Percentiles rank a stretch among this genome's conserved stretches.
Conservation (phyloP, 164 flowering plant species). For the Aristolochia fimbriata region DNA sequence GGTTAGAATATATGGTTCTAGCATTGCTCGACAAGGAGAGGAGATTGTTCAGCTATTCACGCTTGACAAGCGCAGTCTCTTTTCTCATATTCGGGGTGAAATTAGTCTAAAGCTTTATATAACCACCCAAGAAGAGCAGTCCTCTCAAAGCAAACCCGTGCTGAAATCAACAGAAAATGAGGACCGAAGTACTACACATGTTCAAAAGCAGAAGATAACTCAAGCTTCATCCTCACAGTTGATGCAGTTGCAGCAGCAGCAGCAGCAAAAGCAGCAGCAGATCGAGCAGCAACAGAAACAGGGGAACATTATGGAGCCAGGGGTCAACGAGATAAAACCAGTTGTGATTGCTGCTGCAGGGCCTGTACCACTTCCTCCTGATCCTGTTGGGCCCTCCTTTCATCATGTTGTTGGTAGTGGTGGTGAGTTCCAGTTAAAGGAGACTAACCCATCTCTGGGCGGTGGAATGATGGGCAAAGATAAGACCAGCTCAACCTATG, state of each 20-base stretch:
- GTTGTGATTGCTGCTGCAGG: slow-evolving; percentile 7
- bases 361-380: not conserved
- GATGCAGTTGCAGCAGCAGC: slow-evolving; percentile 5
- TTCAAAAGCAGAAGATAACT: slow-evolving; percentile 11
- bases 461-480: slow-evolving; percentile 34
- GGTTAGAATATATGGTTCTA: slow-evolving; percentile 52
- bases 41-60: slow-evolving; percentile 54
- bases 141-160: not conserved
- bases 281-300: slow-evolving; percentile 11
- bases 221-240: not conserved
- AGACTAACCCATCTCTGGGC: slow-evolving; percentile 74
- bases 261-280: slow-evolving; percentile 9
- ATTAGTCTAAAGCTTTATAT: slow-evolving; percentile 56
- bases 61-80: slow-evolving; percentile 50
- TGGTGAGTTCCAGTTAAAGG: slow-evolving; percentile 56
- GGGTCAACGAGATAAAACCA: slow-evolving; percentile 18
- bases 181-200: not conserved
- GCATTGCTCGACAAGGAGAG: slow-evolving; percentile 49
- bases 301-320: slow-evolving; percentile 9
- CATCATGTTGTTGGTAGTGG: slow-evolving; percentile 14
- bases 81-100: slow-evolving; percentile 64
- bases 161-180: not conserved
- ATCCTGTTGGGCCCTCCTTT: slow-evolving; percentile 1
- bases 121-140: slow-evolving; percentile 24
- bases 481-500: slow-evolving; percentile 24